Evolutionary conservation across 495 filamentous ascomycete genomes (phyloP).

Genomic region (Penicillium paxilli): DNA sequence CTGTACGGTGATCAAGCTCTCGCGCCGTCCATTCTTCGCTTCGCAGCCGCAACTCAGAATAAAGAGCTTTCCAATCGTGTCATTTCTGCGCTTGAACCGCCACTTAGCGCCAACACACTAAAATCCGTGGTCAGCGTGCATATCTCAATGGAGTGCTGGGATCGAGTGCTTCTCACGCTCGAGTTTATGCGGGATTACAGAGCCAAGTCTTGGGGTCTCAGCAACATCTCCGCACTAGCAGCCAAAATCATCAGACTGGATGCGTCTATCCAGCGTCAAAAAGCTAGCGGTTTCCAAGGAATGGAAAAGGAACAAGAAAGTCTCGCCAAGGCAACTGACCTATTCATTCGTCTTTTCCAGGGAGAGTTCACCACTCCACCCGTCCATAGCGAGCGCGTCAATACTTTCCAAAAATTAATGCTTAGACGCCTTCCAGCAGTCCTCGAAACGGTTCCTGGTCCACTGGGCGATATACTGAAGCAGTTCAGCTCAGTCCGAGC

Average conservation of each 20-base stretch:
- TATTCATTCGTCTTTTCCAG: slow-evolving; percentile 32
- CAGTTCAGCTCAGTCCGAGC: background rate
- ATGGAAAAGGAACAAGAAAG: slow-evolving; percentile 3
- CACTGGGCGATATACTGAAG: slow-evolving; percentile 17
- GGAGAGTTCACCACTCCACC: slow-evolving; percentile 32
- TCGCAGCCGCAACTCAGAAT: slow-evolving; percentile 55
- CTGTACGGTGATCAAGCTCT: slow-evolving; percentile 50
- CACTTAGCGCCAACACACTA: slow-evolving; percentile 45
- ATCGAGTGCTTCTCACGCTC: slow-evolving; percentile 43
- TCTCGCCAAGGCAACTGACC: slow-evolving; percentile 27
- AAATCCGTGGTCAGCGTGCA: slow-evolving; percentile 52
- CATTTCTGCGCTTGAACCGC: slow-evolving; percentile 33
- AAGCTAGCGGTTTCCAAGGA: background rate
- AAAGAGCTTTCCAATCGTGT: slow-evolving; percentile 44
- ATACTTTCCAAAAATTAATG: slow-evolving; percentile 28
- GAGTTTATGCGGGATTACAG: slow-evolving; percentile 40
- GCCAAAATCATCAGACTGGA: slow-evolving; percentile 43
- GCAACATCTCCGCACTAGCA: slow-evolving; percentile 43
- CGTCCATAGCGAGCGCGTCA: slow-evolving; percentile 13
- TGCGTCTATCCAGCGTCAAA: slow-evolving; percentile 15
- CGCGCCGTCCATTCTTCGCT: slow-evolving; percentile 57
- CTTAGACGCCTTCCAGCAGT: slow-evolving; percentile 26
- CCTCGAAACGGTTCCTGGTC: slow-evolving; percentile 29
- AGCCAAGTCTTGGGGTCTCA: slow-evolving; percentile 48
- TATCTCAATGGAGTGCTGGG: slow-evolving; percentile 48